Base-by-base conservation (phyloP, 768 basidiomycete species). In the Mycena crocata region DNA sequence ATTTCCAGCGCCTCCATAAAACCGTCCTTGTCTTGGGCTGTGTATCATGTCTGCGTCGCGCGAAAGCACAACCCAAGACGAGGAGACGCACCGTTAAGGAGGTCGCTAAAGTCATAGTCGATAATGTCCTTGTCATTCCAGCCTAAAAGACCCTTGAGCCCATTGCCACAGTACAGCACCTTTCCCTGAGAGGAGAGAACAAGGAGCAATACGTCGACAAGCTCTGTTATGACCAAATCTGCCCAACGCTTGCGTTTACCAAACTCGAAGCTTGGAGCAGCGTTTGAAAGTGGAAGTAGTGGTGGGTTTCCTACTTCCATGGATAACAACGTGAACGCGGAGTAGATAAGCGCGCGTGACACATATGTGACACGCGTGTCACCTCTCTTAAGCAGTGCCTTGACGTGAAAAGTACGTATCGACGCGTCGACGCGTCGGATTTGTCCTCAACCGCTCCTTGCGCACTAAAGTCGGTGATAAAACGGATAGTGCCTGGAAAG, bases 161-260 rank as follows among this genome's bases (percentile, higher is more conserved):
- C 86, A 26, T 85, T 83, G 39, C 88, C 87, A 74, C 90, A 93
- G 76, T 89, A 93, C 66, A 92, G 84, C 32, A 94, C 84, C 67
- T 85, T 87, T 72, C 85, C 85, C 12, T 83, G 73, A n/a, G 79
- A 79, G 30, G 90, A 93, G 64, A 94, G 83, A 48, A 94, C 80
- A 72, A 96, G 83, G 35, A 87, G 80, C 74, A 93, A 84, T 21
- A 86, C 88, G 66, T 94, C 94, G 32, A 91, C 87, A 32, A 94
- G 85, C 74, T 95, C 94, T 1, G 88, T 84, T 64, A 92, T 78
- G 28, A 95, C 82, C 17, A 96, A 81, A 75, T 95, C 94, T 21
- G 90, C 90, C 94, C 94, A 96, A 60, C 90, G 85, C 75, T 95
- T 95, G 61, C 94, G 83, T 74, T 93, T 94, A 0, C 93, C 93